Evolutionary conservation across 75 land plant species (phyloP), one percentile per base, ranked within the genome.

Genomic region (Pinus taeda): DNA sequence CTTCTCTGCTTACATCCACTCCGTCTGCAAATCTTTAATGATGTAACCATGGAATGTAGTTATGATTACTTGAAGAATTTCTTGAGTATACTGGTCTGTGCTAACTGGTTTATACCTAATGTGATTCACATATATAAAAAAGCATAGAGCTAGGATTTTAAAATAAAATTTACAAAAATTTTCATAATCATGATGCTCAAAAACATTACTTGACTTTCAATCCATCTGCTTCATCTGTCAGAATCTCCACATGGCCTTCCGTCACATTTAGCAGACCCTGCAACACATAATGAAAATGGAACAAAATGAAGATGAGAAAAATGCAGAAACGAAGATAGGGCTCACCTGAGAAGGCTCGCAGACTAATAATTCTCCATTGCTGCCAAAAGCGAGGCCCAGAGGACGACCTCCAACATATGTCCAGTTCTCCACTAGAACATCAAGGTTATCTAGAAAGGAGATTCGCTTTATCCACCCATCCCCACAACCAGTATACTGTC

Each of bases 381-480:
- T 58, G 3, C 86, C 88, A 14, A 89, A 20, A 15, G 86, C 90
- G 13, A 95, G 12, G 0, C 96, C 98, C 18, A 93, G 87, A 0
- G 96, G 94, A 45, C 92, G 78, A 20, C 94, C 96, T 20, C 93
- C 91, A 14, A 87, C 86, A 29, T 67, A 56, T 20, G 74, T 79
- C 89, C 87, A 90, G 45, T 88, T 76, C 82, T 88, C 83, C 26
- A 94, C 89, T 2, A 4, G 45, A 42, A 42, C 45, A 42, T 42
- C 45, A 42, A 42, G 45, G 6, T 42, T 42, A 42, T 42, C 45
- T 0, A 42, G 45, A 42, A 42, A 42, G 0, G 45, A 63, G 58
- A 93, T 76, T 22, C 90, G 75, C 79, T 79, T 91, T 18, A 95
- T 77, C 98, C 94, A 93, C 11, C 98, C 98, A 75, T 95, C 96